Conservation (phyloP, 129 eudicot species). For the Centrapalus pauciflorus region DNA sequence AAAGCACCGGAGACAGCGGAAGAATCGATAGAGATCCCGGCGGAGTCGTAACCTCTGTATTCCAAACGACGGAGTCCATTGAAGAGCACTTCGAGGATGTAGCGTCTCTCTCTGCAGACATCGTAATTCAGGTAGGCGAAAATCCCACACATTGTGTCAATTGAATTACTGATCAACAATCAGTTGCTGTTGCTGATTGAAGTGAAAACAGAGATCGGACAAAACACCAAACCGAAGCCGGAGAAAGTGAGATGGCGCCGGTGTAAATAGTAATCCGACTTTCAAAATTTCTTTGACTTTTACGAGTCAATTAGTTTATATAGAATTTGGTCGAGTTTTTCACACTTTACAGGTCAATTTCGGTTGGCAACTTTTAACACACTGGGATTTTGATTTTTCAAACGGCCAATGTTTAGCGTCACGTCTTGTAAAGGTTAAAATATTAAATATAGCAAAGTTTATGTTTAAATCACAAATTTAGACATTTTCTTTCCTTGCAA, state of each 20-base stretch:
- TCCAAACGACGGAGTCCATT: slow-evolving; percentile 88
- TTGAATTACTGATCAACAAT: background rate
- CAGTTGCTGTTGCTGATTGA: background rate
- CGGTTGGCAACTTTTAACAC: slow-evolving; percentile 22
- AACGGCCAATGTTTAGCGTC: too few relatives aligned
- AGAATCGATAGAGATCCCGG: slow-evolving; percentile 77
- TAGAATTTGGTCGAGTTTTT: background rate
- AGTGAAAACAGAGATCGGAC: slow-evolving; percentile 19
- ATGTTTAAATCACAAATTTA: too few relatives aligned
- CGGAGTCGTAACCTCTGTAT: slow-evolving; percentile 94
- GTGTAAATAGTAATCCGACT: background rate
- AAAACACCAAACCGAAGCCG: background rate
- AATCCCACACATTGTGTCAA: slow-evolving; percentile 71
- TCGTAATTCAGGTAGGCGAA: slow-evolving; percentile 81
- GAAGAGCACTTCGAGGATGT: slow-evolving; percentile 69
- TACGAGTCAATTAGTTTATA: too few relatives aligned
- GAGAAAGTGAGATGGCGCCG: slow-evolving; percentile 14
- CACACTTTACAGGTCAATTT: slow-evolving; percentile 19
- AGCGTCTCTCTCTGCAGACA: slow-evolving; percentile 68
- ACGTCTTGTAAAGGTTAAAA: too few relatives aligned
- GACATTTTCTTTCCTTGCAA: too few relatives aligned
- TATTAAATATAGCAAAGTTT: too few relatives aligned
- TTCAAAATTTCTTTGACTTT: slow-evolving; percentile 3
- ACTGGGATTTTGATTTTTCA: too few relatives aligned
- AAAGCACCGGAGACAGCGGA: slow-evolving; percentile 1